Evolutionary conservation across 768 basidiomycete species (phyloP), one percentile per base, ranked within the genome.

Genomic region (Dictyophora rubrovolvata): DNA sequence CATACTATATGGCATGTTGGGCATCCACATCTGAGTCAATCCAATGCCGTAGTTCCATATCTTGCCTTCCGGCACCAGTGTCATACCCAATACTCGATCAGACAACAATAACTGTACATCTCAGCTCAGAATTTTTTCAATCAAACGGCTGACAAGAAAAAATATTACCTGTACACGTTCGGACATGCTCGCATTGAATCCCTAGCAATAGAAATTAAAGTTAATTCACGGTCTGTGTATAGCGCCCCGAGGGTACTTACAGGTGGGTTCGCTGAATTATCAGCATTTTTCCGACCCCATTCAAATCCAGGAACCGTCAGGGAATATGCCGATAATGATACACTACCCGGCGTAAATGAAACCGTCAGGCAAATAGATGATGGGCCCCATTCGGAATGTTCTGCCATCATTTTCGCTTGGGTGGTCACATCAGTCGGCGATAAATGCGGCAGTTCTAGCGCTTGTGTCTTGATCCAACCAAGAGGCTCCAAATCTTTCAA

Each of bases 121-220:
- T 16, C 17, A 42, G 11, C n/a, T 59, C 20, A 51, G 5, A 17
- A 17, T 23, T 23, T 23, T 54, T 53, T 54, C 17, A 55, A 21
- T 50, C 36, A 48, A 22, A 36, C 28, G 21, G 28, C 10, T 14
- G 48, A 35, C 7, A 28, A 28, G 28, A 28, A 2, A 16, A 42
- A 14, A 33, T 36, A 18, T 56, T 28, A 64, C 62, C 48, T 92
- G 89, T 21, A 96, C 93, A 21, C 93, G 85, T 69, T 95, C 94
- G 1, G 93, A 95, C 95, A 97, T 97, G 64, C 89, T 90, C n/a
- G 93, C 91, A 72, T 95, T 98, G 77, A 95, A 99, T 47, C 95
- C 93, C 75, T 84, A 65, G 28, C 28, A 7, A 28, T 3, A 7
- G 42, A 69, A 63, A 53, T 59, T 50, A 36, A 50, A 17, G 51